Percentiles rank a stretch among this genome's conserved stretches.
Conservation (phyloP, 495 filamentous ascomycete genomes). For the Aspergillus haitiensis region DNA sequence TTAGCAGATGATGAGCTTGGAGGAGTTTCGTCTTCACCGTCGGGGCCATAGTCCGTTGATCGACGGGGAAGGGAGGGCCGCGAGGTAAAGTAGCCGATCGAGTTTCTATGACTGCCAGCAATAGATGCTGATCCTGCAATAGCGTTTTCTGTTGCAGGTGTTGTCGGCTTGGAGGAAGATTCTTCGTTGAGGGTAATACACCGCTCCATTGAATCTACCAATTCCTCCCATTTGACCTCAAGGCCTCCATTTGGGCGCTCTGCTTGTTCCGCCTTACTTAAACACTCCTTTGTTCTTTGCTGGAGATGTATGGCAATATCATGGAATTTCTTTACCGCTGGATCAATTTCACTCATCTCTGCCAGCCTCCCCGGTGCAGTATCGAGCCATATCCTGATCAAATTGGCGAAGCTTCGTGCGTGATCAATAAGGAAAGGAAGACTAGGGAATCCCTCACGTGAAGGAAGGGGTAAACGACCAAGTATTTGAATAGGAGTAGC, state of each 20-base stretch:
- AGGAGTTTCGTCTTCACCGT: slow-evolving; percentile 49
- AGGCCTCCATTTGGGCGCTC: slow-evolving; percentile 61
- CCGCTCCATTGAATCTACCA: slow-evolving; percentile 66
- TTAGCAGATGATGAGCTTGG: slow-evolving; percentile 54
- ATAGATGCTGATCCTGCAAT: slow-evolving; percentile 39
- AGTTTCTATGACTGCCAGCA: slow-evolving; percentile 41
- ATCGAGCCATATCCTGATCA: slow-evolving; percentile 87
- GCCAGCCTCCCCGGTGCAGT: slow-evolving; percentile 39
- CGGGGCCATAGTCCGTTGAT: slow-evolving; percentile 42
- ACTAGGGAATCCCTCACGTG: slow-evolving; percentile 90
- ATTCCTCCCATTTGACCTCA: slow-evolving; percentile 68
- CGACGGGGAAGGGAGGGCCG: slow-evolving; percentile 44
- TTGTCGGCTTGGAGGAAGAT: slow-evolving; percentile 38
- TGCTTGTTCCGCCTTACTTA: slow-evolving; percentile 69
- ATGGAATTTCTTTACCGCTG: slow-evolving; percentile 63
- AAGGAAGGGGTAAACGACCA: slow-evolving; percentile 74
- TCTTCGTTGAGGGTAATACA: slow-evolving; percentile 51
- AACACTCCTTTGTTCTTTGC: slow-evolving; percentile 69
- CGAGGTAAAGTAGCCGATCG: slow-evolving; percentile 45
- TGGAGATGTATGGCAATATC: slow-evolving; percentile 68
- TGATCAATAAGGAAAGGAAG: slow-evolving; percentile 94
- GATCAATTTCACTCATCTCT: slow-evolving; percentile 43
- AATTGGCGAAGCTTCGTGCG: slow-evolving; percentile 79
- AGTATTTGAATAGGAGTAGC: slow-evolving; percentile 91
- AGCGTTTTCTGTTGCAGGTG: slow-evolving; percentile 42